phyloP scores from a whole-genome alignment of 305 asterid genomes.

The Fraxinus albicans region DNA sequence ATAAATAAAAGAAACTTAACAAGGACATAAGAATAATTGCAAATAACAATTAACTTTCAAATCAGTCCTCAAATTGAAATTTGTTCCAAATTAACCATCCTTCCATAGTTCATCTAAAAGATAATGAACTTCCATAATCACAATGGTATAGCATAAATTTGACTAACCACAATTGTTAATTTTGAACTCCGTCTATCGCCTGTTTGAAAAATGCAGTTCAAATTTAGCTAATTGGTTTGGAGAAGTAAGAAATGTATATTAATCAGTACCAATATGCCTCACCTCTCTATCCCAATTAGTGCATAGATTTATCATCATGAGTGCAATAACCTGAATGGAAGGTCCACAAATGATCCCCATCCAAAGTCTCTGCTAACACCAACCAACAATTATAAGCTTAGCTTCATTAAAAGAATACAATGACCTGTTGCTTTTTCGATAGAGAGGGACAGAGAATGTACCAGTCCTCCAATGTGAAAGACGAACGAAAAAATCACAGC shows the following conservation, averaged over 20 bases:
- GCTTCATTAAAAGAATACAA: not conserved
- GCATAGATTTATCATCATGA: slow-evolving; percentile 44
- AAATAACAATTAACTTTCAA: too few species aligned
- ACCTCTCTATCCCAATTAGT: slow-evolving; percentile 72
- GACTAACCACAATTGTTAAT: too few species aligned
- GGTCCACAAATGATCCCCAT: slow-evolving; percentile 67
- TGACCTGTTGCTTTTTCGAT: too few species aligned
- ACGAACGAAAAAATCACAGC: slow-evolving; percentile 54
- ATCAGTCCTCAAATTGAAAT: too few species aligned
- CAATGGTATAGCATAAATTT: too few species aligned
- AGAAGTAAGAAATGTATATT: not conserved
- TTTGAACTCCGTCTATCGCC: slow-evolving; percentile 33
- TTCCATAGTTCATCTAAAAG: too few species aligned
- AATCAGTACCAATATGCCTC: slow-evolving; percentile 8
- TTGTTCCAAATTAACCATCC: too few species aligned
- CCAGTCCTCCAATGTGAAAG: slow-evolving; percentile 61
- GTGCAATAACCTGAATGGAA: slow-evolving; percentile 53
- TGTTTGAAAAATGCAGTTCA: not conserved
- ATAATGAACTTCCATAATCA: too few species aligned
- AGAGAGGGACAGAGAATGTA: slow-evolving; percentile 13
- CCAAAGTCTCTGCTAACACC: slow-evolving; percentile 59
- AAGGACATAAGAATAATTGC: too few species aligned
- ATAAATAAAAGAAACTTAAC: too few species aligned
- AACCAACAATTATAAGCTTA: not conserved
- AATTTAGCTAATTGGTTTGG: not conserved